Evolutionary conservation across 345 rosid species (phyloP), one percentile per base, ranked within the genome.

Genomic region (Hibiscus tridactylites): DNA sequence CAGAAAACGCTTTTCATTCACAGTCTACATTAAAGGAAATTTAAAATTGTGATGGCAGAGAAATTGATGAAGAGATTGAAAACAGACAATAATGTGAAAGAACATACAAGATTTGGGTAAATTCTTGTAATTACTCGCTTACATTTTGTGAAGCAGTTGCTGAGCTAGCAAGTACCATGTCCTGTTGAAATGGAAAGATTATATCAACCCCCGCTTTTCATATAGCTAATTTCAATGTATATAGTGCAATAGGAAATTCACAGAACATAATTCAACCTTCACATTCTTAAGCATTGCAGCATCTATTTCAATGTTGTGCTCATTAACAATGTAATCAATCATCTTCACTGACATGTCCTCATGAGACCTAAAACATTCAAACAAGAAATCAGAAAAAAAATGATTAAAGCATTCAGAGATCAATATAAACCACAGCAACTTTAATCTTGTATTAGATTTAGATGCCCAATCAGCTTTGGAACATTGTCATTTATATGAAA

Each of bases 291-390:
- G 62, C 75, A 77, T 78, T 74, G 65, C 83, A 62, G 84, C 37
- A 46, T 89, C 94, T 58, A 89, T 78, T 16, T 89, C 94, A 62
- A 87, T 87, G 71, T 83, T 39, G 74, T 87, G 91, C 76, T 74
- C 80, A 57, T 87, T 87, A 64, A 89, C 88, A 46, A 87, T 85
- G 77, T 79, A 65, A 67, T 89, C 94, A 75, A 87, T 81, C 83
- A 87, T 76, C 77, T 74, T 72, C 54, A 69, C 31, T 12, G 94
- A 89, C 94, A 87, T 89, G 72, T 83, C 84, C 75, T 89, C 94
- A 61, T 89, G 91, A 68, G 82, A 78, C 94, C 94, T 89, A 77
- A 52, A 68, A 72, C 65, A 44, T 68, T 61, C 6, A 74, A 24
- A 12, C 21, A 58, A 63, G 3, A 52, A 64, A 54, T 68, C 9